Conservation (phyloP, 352 stramenopile species). For the Phytophthora meadii region DNA sequence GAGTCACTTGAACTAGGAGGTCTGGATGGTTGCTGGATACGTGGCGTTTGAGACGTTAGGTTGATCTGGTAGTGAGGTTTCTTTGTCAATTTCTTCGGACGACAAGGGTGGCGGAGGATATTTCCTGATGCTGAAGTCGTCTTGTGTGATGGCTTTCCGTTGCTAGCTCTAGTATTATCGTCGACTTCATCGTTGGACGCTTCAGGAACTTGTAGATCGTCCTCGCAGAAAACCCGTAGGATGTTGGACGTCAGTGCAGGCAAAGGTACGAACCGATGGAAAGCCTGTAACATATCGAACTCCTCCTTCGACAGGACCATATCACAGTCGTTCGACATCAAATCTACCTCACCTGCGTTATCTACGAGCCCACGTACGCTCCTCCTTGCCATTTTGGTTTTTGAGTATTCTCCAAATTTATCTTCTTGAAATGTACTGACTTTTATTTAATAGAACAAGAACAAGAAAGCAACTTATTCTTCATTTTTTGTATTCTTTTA, state of each 20-base stretch:
- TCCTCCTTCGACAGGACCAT: conserved; percentile 61
- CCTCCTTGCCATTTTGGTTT: conserved; percentile 16
- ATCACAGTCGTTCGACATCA: conserved; percentile 31
- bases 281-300: conserved; percentile 61
- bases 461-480: not conserved
- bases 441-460: conserved; percentile 10
- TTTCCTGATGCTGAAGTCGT: conserved; percentile 26
- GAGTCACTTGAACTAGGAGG: conserved; percentile 17
- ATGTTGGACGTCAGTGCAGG: conserved; percentile 61
- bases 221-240: conserved; percentile 58
- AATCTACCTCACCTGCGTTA: conserved; percentile 18
- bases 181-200: conserved; percentile 8
- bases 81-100: conserved; percentile 37
- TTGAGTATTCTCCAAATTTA: conserved; percentile 8
- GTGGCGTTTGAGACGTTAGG: conserved; percentile 34
- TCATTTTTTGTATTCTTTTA: conserved; percentile 24
- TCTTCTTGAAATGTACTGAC: conserved; percentile 14
- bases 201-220: conserved; percentile 58
- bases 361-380: conserved; percentile 4
- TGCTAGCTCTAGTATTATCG: not conserved
- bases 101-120: conserved; percentile 39
- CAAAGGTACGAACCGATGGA: conserved; percentile 63
- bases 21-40: conserved; percentile 17
- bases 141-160: not conserved
- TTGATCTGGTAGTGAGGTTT: conserved; percentile 62